Base-by-base conservation (phyloP, 2,329 filamentous ascomycete species). In the Cryphonectria carpinicola region DNA sequence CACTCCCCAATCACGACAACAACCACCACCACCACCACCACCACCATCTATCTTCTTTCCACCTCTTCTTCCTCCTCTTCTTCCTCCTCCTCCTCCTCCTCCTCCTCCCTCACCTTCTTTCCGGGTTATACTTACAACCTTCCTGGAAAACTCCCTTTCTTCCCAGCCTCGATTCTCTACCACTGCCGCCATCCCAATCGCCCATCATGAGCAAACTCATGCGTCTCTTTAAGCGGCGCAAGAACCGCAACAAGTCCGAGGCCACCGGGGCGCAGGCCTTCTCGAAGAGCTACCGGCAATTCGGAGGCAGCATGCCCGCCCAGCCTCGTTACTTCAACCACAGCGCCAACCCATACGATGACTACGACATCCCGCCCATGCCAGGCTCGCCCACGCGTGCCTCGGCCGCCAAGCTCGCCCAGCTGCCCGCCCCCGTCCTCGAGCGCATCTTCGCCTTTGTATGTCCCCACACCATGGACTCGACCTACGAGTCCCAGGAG, bases 401-500 rank as follows among this genome's bases (percentile, higher is more conserved):
- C 39, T 87, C 86, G 8, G 81, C 83, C 19, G 76, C 76, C 19
- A 73, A 81, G 52, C 83, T 89, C 65, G 82, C 83, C 56, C 80
- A 81, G 67, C 86, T 98, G 14, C 92, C 94, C 13, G 82, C 86
- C 37, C 82, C 86, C n/a, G 85, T 97, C 61, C 86, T 98, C 70
- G 86, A 89, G 74, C 89, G 88, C 78, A 95, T 98, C 78, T 95
- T 98, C 80, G 82, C 87, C 76, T 90, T 90, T 75, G 90, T 98
- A 70, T 98, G 95, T 76, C 95, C 95, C 10, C 95, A 98, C 81
- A 84, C 90, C 49, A 82, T 84, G 68, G 95, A 98, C 81, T 85
- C 90, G 78, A 90, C 87, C 71, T 97, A 96, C 80, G 91, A 93
- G 74, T 90, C 90, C 58, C 95, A 93, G 77, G 95, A 98, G 83